phyloP scores from a whole-genome alignment of 805 yeast species.

The Pichia occidentalis region DNA sequence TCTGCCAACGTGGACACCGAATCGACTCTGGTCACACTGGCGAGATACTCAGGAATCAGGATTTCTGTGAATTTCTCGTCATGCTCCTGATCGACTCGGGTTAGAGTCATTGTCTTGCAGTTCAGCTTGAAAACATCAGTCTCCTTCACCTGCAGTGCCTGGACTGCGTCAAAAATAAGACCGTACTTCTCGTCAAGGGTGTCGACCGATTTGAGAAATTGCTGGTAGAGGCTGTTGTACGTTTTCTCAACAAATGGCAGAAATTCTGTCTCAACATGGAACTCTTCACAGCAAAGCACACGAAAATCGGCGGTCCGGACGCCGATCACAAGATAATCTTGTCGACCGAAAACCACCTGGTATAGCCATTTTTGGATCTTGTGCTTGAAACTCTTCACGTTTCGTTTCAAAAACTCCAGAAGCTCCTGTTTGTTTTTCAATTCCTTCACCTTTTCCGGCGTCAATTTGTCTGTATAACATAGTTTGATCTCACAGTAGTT shows the following conservation, averaged over 20 bases:
- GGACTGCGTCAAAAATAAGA: too few relatives aligned
- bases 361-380: constrained; percentile 11
- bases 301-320: constrained; percentile 5
- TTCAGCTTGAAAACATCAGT: too few relatives aligned
- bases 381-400: constrained; percentile 1
- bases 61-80: too few relatives aligned
- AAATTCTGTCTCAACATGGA: constrained; percentile 6
- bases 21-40: too few relatives aligned
- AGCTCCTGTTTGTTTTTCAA: constrained; percentile 1
- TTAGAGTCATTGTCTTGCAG: too few relatives aligned
- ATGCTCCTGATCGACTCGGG: too few relatives aligned
- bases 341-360: constrained; percentile 15
- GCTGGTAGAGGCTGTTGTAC: not conserved
- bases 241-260: constrained; percentile 10
- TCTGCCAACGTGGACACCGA: too few relatives aligned
- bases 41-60: too few relatives aligned
- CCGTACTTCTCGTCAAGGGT: constrained; percentile 1
- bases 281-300: constrained; percentile 5
- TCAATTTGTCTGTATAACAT: not conserved
- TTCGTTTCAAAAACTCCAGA: constrained; percentile 2
- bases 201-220: constrained; percentile 2
- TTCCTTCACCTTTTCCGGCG: not conserved
- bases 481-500: constrained; percentile 15
- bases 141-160: too few relatives aligned
- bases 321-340: constrained; percentile 14